A percentile compares a stretch with the other conserved stretches of the same genome.
phyloP scores from a whole-genome alignment of 495 filamentous ascomycete species.

The Hypoxylon cercidicola region DNA sequence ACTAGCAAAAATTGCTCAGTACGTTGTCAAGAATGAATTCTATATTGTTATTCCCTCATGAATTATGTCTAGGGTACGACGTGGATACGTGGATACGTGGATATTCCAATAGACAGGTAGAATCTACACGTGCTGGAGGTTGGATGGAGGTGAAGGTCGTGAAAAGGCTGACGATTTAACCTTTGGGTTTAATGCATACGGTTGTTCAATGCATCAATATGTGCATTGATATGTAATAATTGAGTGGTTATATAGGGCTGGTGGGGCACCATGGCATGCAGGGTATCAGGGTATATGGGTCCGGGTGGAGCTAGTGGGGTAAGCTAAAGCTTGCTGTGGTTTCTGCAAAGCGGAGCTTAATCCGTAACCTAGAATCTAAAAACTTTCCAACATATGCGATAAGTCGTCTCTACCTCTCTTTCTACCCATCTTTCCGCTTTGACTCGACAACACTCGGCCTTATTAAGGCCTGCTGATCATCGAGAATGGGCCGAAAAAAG shows the following conservation, averaged over 20 bases:
- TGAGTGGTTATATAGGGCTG: neutral
- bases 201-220: slow-evolving; percentile 2
- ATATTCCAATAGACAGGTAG: too few relatives aligned
- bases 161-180: neutral
- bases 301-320: slow-evolving; percentile 16
- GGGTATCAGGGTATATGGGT: neutral
- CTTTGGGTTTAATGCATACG: neutral
- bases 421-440: neutral
- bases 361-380: neutral
- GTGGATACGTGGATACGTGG: too few relatives aligned
- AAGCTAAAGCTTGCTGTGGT: slow-evolving; percentile 14
- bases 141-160: too few relatives aligned
- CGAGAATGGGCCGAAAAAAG: slow-evolving; percentile 46
- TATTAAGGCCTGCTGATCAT: slow-evolving; percentile 7
- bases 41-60: too few relatives aligned
- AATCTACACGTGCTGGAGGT: too few relatives aligned
- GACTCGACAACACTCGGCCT: slow-evolving; percentile 2
- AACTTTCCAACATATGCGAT: slow-evolving; percentile 28
- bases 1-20: too few relatives aligned
- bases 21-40: too few relatives aligned
- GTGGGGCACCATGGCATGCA: neutral
- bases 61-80: too few relatives aligned
- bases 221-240: neutral
- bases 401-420: neutral
- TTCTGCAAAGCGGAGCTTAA: neutral